Percentiles rank a stretch among this genome's conserved stretches.
These are phyloP conservation scores for Malassezia cuniculi DNA, from an alignment of 1,284 basidiomycete species.

Conservation along the genomic window DNA sequence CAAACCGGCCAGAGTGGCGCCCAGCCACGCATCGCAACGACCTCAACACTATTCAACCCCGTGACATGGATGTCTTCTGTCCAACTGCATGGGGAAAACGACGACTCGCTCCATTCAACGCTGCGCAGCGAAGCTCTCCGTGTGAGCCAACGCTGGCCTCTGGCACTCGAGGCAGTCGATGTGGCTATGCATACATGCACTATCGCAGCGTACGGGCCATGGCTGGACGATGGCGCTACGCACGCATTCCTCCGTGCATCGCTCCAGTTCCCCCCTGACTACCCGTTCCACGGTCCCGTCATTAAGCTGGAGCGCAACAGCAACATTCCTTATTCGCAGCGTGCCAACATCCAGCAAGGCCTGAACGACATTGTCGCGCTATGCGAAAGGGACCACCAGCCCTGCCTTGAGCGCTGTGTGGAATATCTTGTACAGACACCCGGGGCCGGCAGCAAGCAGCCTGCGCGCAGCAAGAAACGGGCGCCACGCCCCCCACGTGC, in stretches of 20 bases:
- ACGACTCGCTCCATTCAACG: background rate
- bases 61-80: background rate
- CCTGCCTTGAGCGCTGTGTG: constrained; percentile 26
- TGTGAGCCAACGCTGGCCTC: constrained; percentile 25
- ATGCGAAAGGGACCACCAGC: constrained; percentile 12
- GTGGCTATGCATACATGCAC: constrained; percentile 28
- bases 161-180: constrained; percentile 33
- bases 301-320: constrained; percentile 39
- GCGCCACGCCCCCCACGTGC: constrained; percentile 9
- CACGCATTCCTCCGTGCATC: constrained; percentile 33
- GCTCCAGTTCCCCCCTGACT: constrained; percentile 28
- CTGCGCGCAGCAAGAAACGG: constrained; percentile 5
- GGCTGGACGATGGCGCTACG: constrained; percentile 21
- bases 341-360: constrained; percentile 27
- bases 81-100: background rate
- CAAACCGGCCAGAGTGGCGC: too few relatives aligned
- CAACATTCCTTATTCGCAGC: constrained; percentile 30
- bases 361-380: constrained; percentile 17
- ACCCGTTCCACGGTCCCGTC: constrained; percentile 26
- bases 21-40: too few relatives aligned
- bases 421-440: constrained; percentile 18
- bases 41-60: too few relatives aligned
- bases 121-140: constrained; percentile 29
- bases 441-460: constrained; percentile 4
- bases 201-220: constrained; percentile 35